Evolutionary conservation across 2,329 filamentous ascomycete genomes (phyloP).

Genomic region (Cryphonectria japonica): DNA sequence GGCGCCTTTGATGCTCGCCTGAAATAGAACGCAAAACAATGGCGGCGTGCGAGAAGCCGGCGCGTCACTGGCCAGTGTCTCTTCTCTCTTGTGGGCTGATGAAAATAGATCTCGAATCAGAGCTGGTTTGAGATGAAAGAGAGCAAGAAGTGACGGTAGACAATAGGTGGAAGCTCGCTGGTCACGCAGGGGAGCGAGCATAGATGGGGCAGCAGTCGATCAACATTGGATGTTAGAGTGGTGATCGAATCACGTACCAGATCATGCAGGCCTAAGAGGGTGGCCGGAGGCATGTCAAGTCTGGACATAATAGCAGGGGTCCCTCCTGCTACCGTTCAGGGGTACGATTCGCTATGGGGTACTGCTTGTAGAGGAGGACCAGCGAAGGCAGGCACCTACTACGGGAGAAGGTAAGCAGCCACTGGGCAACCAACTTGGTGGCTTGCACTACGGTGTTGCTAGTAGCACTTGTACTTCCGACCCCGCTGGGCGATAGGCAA

Average conservation of each 20-base stretch:
- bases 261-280: not conserved
- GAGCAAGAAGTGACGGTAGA: not conserved
- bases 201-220: not conserved
- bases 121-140: not conserved
- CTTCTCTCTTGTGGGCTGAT: not conserved
- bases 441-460: not conserved
- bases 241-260: not conserved
- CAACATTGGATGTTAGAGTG: not conserved
- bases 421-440: not conserved
- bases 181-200: not conserved
- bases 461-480: not conserved
- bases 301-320: conserved; percentile 5
- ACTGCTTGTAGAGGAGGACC: not conserved
- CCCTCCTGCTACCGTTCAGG: not conserved
- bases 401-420: not conserved
- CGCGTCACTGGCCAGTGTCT: not conserved
- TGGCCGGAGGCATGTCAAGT: not conserved
- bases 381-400: conserved; percentile 4
- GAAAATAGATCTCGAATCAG: too few species aligned
- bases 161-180: not conserved
- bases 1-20: not conserved
- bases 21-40: conserved; percentile 8
- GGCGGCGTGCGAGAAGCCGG: not conserved
- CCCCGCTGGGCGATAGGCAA: conserved; percentile 9
- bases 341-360: not conserved